Evolutionary conservation across 441 rosid species (phyloP), one percentile per base, ranked within the genome.

Genomic region (Dalechampia spathulata): DNA sequence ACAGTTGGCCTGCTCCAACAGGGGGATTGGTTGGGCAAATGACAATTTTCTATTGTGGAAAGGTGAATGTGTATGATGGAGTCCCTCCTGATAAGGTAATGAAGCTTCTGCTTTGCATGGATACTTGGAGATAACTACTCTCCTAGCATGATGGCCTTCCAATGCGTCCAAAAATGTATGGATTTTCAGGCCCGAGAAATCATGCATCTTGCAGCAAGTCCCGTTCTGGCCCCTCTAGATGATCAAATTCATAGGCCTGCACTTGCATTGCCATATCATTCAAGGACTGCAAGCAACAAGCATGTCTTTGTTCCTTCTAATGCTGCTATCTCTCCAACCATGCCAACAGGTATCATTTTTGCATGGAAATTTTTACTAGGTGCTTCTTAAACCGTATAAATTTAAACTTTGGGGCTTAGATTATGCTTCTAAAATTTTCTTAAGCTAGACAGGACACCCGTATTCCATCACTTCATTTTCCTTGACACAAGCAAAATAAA

Each of bases 11-110:
- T 1, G 72, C 63, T 64, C 84, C 75, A 59, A 44, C 73, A 44
- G 77, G 58, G 67, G 76, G 72, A 49, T 21, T 28, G 14, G 60
- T 52, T 51, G 91, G 78, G 63, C 97, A 92, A 73, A 86, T 92
- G 98, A 83, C 97, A 7, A 89, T 92, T 69, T 86, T 92, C 77
- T 92, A 92, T 70, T 67, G 90, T 45, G 98, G 98, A 20, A 87
- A 89, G 82, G 89, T 92, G 66, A 86, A 85, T 62, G 98, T 86
- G 39, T 92, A 83, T 62, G 90, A 89, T 63, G 87, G 79, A 55
- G 83, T 92, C 62, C 81, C 90, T 45, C 78, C 82, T 55, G 85
- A 84, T 74, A 86, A 85, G 97, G 98, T 92, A 87, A 82, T 54
- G 64, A 58, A 65, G 59, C 52, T 68, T 64, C 56, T 50, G 50